Percentiles rank a stretch among this genome's conserved stretches.
Conservation (phyloP, 1,139 yeast genomes). For the Debaryomycetaceae sp. region DNA sequence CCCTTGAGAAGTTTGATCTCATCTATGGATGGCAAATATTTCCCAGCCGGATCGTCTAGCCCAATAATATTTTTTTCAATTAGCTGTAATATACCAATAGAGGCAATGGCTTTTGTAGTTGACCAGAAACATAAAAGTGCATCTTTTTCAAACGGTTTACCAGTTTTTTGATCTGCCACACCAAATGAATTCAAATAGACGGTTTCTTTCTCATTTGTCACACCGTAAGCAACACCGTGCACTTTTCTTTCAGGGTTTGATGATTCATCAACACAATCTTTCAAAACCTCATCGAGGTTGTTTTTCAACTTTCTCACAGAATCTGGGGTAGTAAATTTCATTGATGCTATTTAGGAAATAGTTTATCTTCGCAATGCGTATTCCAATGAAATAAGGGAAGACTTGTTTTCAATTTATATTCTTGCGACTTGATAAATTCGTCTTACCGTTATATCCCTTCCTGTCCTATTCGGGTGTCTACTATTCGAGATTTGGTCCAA, state of each 20-base stretch:
- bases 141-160: conserved; percentile 16
- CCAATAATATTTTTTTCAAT: conserved; percentile 42
- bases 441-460: too few relatives aligned
- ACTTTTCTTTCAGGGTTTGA: conserved; percentile 13
- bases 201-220: conserved; percentile 21
- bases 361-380: too few relatives aligned
- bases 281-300: conserved; percentile 13
- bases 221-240: conserved; percentile 28
- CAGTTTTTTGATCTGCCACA: conserved; percentile 19
- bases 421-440: too few relatives aligned
- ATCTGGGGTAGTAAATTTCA: neutral
- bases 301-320: conserved; percentile 6
- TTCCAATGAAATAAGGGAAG: too few relatives aligned
- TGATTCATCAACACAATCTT: conserved; percentile 11
- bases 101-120: conserved; percentile 48
- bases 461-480: too few relatives aligned
- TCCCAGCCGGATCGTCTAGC: conserved; percentile 40
- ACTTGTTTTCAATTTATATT: too few relatives aligned
- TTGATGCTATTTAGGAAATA: too few relatives aligned
- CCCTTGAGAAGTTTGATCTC: conserved; percentile 25
- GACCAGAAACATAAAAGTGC: conserved; percentile 39
- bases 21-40: conserved; percentile 39
- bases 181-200: conserved; percentile 27
- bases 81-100: conserved; percentile 44
- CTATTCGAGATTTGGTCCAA: too few relatives aligned